Conservation (phyloP, 2,329 filamentous ascomycete genomes). For the Huntiella moniliformis region DNA sequence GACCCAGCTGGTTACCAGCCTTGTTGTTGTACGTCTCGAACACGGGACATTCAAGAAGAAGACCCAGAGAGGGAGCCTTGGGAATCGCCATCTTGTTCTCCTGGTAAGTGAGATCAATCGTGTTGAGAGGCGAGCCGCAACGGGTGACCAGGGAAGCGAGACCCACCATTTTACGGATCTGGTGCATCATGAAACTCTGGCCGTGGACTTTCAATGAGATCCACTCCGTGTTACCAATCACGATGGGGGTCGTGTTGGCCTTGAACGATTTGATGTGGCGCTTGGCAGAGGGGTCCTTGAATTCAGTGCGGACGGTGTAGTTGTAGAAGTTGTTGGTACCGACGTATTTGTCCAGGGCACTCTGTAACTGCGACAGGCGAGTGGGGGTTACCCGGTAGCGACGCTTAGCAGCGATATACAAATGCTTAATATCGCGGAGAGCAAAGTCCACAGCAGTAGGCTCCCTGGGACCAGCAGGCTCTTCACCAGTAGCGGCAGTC, state of each 20-base stretch:
- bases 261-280: conserved; percentile 85
- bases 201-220: conserved; percentile 89
- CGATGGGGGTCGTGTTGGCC: conserved; percentile 54
- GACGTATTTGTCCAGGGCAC: conserved; percentile 52
- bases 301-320: conserved; percentile 82
- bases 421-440: conserved; percentile 52
- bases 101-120: conserved; percentile 58
- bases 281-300: conserved; percentile 65
- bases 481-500: conserved; percentile 13
- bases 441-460: conserved; percentile 40
- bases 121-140: conserved; percentile 54
- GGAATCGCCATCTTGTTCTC: conserved; percentile 64
- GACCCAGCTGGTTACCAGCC: conserved; percentile 41
- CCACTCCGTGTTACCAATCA: conserved; percentile 89
- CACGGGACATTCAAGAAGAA: conserved; percentile 77
- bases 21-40: conserved; percentile 78
- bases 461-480: conserved; percentile 13
- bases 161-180: conserved; percentile 97
- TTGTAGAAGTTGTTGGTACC: conserved; percentile 93
- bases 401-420: conserved; percentile 67
- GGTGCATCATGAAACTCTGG: conserved; percentile 99
- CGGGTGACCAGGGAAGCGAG: conserved; percentile 74
- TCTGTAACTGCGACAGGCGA: conserved; percentile 58
- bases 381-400: conserved; percentile 59
- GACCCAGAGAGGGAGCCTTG: conserved; percentile 75